Evolutionary conservation across 495 filamentous ascomycete species (phyloP).

Genomic region (Penicillium canariense): DNA sequence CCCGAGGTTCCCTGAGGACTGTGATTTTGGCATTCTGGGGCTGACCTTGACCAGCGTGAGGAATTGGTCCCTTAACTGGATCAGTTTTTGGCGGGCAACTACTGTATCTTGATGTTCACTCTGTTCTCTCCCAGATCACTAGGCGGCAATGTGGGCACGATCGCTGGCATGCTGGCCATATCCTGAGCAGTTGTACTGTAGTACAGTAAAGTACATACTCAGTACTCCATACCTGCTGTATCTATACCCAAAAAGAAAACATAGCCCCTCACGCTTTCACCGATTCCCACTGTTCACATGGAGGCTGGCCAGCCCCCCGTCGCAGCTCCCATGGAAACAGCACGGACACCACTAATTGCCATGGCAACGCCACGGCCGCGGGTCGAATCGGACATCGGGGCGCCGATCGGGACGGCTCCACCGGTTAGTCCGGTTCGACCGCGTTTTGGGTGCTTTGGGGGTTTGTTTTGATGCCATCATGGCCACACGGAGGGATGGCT

Average conservation of each 20-base stretch:
- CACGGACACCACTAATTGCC: constrained; percentile 5
- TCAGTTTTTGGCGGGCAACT: too few relatives aligned
- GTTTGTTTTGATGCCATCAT: neutral
- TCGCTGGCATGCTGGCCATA: neutral
- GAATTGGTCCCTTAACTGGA: too few relatives aligned
- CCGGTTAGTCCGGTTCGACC: neutral
- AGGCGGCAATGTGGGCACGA: neutral
- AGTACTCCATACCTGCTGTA: too few relatives aligned
- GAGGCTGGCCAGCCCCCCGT: constrained; percentile 9
- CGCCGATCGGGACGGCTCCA: constrained; percentile 13
- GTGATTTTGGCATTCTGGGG: too few relatives aligned
- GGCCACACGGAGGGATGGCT: too few relatives aligned
- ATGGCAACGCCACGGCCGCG: constrained; percentile 8
- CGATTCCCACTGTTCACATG: too few relatives aligned
- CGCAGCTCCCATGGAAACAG: constrained; percentile 12
- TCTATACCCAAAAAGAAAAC: neutral
- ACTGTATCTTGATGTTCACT: too few relatives aligned
- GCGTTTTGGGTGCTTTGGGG: neutral
- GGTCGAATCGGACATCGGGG: constrained; percentile 12
- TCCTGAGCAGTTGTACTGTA: too few relatives aligned
- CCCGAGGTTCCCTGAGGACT: constrained; percentile 20
- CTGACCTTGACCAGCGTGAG: too few relatives aligned
- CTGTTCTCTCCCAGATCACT: neutral
- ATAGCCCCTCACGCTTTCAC: too few relatives aligned
- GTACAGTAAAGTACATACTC: too few relatives aligned